A percentile compares a stretch with the other conserved stretches of the same genome.
Conservation (phyloP, 352 stramenopile genomes). For the Phytophthora foliorum region DNA sequence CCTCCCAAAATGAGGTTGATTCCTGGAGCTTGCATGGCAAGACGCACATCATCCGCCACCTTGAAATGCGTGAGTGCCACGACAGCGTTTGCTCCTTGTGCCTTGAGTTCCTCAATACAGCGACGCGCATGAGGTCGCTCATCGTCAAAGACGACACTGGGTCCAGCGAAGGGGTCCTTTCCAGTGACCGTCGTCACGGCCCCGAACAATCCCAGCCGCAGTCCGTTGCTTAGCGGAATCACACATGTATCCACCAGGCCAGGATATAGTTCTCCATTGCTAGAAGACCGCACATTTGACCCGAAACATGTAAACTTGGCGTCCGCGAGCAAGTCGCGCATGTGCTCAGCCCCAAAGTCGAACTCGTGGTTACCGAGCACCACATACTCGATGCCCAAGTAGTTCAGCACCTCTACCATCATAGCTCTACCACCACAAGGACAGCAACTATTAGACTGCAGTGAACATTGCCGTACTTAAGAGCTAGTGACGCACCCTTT, state of each 20-base stretch:
- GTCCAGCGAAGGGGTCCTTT: constrained; percentile 60
- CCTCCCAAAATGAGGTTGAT: constrained; percentile 91
- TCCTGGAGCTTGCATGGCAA: constrained; percentile 64
- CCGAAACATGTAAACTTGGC: constrained; percentile 68
- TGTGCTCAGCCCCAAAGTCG: constrained; percentile 61
- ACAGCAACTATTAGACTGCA: constrained; percentile 4
- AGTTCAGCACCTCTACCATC: constrained; percentile 75
- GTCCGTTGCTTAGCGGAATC: constrained; percentile 45
- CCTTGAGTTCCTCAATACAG: constrained; percentile 61
- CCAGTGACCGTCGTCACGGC: constrained; percentile 65
- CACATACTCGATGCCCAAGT: constrained; percentile 64
- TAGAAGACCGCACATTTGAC: constrained; percentile 59
- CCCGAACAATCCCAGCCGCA: constrained; percentile 65
- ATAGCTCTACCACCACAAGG: constrained; percentile 44
- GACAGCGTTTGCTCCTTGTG: constrained; percentile 69
- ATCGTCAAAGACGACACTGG: constrained; percentile 61
- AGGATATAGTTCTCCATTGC: constrained; percentile 42
- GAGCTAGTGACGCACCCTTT: constrained; percentile 62
- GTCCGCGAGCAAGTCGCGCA: constrained; percentile 44
- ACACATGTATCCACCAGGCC: constrained; percentile 52
- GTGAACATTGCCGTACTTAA: neutral
- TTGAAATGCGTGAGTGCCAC: constrained; percentile 86
- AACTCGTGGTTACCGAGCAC: constrained; percentile 88
- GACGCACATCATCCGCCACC: constrained; percentile 62
- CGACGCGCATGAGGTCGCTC: constrained; percentile 53